phyloP scores from a whole-genome alignment of 1,284 basidiomycete species.

The Gomphus sp. region DNA sequence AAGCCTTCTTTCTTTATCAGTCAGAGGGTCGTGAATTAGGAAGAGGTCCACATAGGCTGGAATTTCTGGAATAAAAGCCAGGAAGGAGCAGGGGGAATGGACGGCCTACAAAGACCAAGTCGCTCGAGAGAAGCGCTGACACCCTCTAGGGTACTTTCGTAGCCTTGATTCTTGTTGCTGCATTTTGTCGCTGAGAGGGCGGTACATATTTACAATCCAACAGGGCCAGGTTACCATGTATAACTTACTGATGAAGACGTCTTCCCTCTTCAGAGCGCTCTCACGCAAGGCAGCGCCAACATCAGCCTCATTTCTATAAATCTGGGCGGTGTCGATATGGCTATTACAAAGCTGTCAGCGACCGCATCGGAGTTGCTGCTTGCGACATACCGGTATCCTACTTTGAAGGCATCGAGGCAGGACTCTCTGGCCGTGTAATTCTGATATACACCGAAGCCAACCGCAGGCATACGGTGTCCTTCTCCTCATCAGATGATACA shows the following conservation, averaged over 20 bases:
- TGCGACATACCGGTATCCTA: slow-evolving; percentile 38
- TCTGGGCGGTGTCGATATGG: slow-evolving; percentile 35
- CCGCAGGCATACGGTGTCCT: slow-evolving; percentile 27
- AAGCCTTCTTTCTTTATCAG: slow-evolving; percentile 33
- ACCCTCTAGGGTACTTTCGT: slow-evolving; percentile 26
- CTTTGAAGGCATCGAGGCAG: slow-evolving; percentile 31
- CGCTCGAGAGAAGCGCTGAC: slow-evolving; percentile 32
- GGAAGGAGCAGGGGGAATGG: neutral
- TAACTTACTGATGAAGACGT: slow-evolving; percentile 38
- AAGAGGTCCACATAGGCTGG: slow-evolving; percentile 50
- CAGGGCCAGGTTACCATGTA: neutral
- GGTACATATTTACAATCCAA: slow-evolving; percentile 5
- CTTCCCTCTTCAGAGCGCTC: slow-evolving; percentile 29
- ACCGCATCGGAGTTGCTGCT: too few species aligned
- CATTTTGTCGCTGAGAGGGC: slow-evolving; percentile 36
- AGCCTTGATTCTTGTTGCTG: slow-evolving; percentile 25
- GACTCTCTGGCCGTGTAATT: slow-evolving; percentile 24
- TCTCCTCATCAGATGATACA: neutral
- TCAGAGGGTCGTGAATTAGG: slow-evolving; percentile 46
- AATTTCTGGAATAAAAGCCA: neutral
- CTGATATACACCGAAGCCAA: slow-evolving; percentile 45
- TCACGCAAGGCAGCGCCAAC: slow-evolving; percentile 36
- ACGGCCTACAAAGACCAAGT: slow-evolving; percentile 27
- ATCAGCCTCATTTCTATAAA: slow-evolving; percentile 46
- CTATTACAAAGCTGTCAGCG: slow-evolving; percentile 13